Evolutionary conservation across 108 stramenopile species (phyloP).

Genomic region (Aurantiochytrium sp.): DNA sequence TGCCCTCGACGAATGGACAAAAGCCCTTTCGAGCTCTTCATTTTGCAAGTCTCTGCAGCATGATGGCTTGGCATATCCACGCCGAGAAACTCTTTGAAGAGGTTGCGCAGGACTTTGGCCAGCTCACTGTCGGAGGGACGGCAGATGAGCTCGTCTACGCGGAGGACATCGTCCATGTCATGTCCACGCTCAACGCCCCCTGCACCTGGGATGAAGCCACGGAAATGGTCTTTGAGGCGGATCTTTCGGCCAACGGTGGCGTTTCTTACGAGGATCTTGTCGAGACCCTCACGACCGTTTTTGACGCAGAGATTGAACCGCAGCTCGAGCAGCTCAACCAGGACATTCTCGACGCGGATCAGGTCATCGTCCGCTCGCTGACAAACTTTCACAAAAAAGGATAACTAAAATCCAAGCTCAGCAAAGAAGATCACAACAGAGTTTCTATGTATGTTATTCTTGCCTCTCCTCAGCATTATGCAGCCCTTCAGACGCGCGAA

Average conservation of each 20-base stretch:
- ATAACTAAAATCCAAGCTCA: neutral
- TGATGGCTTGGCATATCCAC: no score
- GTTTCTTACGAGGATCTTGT: slow-evolving; percentile 4
- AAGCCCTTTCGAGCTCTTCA: neutral
- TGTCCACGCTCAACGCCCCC: neutral
- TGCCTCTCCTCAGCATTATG: no score
- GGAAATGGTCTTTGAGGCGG: slow-evolving; percentile 16
- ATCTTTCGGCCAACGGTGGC: neutral
- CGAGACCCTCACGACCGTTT: slow-evolving; percentile 5
- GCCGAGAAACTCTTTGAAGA: neutral
- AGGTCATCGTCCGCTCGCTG: neutral
- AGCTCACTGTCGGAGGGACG: neutral
- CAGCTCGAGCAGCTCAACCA: neutral
- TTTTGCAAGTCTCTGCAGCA: neutral
- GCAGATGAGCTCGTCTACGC: neutral
- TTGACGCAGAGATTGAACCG: neutral
- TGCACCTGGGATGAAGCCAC: neutral
- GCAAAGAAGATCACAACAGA: no score
- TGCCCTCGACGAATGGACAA: neutral
- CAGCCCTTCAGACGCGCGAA: no score
- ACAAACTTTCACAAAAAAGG: neutral
- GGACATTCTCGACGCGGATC: neutral
- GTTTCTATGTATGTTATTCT: no score
- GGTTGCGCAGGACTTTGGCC: neutral
- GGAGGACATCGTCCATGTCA: neutral